A percentile compares a stretch with the other conserved stretches of the same genome.
These are phyloP conservation scores for Stagonosporopsis rhizophila DNA, from an alignment of 2,329 filamentous ascomycete genomes.

Conservation along the genomic window DNA sequence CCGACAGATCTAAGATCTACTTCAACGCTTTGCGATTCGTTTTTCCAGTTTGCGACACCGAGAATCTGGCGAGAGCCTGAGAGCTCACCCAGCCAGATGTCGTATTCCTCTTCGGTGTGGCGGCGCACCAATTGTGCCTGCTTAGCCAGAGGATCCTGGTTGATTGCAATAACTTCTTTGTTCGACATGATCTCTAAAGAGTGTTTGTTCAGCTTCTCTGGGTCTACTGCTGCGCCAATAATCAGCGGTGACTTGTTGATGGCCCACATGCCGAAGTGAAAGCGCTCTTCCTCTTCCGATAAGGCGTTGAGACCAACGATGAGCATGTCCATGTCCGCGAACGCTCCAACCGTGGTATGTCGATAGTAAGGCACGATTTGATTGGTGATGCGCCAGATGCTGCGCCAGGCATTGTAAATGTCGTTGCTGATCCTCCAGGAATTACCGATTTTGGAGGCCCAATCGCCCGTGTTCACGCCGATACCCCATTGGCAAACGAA, in stretches of 20 bases:
- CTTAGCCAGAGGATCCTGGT: conserved; percentile 62
- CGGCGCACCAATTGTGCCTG: conserved; percentile 59
- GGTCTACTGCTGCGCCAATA: conserved; percentile 51
- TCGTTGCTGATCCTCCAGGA: conserved; percentile 49
- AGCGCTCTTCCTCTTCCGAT: conserved; percentile 49
- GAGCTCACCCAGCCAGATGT: conserved; percentile 50
- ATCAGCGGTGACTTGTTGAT: conserved; percentile 57
- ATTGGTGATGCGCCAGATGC: conserved; percentile 45
- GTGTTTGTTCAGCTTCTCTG: conserved; percentile 27
- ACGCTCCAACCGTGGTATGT: conserved; percentile 37
- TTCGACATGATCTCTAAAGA: conserved; percentile 52
- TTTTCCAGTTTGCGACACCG: conserved; percentile 50
- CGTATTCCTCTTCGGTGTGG: conserved; percentile 48
- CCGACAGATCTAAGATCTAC: conserved; percentile 44
- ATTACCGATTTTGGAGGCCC: conserved; percentile 45
- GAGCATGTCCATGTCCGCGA: conserved; percentile 54
- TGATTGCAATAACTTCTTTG: conserved; percentile 63
- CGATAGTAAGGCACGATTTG: conserved; percentile 42
- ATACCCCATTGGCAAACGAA: conserved; percentile 51
- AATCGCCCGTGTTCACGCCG: conserved; percentile 44
- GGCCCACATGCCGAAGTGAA: conserved; percentile 57
- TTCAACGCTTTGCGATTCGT: conserved; percentile 38
- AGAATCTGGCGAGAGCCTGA: conserved; percentile 45
- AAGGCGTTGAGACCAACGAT: conserved; percentile 52
- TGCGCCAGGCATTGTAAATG: conserved; percentile 45